Evolutionary conservation across 345 rosid species (phyloP).

Genomic region (Linum trigynum): DNA sequence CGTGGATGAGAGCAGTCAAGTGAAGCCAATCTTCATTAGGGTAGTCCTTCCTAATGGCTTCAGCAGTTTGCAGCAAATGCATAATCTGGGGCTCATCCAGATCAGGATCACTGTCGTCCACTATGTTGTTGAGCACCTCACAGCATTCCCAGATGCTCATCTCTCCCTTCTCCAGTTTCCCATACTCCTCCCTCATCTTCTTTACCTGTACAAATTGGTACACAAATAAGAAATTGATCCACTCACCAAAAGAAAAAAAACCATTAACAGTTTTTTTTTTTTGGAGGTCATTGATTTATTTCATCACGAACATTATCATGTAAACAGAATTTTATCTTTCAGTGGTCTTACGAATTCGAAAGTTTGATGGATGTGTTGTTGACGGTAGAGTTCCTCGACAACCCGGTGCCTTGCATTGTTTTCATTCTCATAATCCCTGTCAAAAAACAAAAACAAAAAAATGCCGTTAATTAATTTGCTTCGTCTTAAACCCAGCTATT

Average conservation of each 20-base stretch:
- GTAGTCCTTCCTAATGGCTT: conserved; percentile 4
- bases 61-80: conserved; percentile 1
- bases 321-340: neutral
- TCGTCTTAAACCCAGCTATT: neutral
- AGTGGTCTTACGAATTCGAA: neutral
- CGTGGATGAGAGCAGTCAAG: conserved; percentile 5
- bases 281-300: too few species aligned
- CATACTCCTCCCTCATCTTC: conserved; percentile 1
- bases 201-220: neutral
- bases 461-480: neutral
- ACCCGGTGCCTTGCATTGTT: neutral
- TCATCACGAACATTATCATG: too few species aligned
- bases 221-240: too few species aligned
- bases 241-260: too few species aligned
- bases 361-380: neutral
- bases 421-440: conserved; percentile 1
- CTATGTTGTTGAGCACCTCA: neutral
- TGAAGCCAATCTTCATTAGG: conserved; percentile 2
- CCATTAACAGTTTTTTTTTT: too few species aligned
- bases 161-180: neutral
- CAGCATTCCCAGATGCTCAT: conserved; percentile 8
- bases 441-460: neutral
- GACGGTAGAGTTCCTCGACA: conserved; percentile 2
- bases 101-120: conserved; percentile 5
- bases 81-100: conserved; percentile 3